A percentile compares a stretch with the other conserved stretches of the same genome.
Conservation (phyloP, 2,329 filamentous ascomycete genomes). For the Fusarium equiseti region DNA sequence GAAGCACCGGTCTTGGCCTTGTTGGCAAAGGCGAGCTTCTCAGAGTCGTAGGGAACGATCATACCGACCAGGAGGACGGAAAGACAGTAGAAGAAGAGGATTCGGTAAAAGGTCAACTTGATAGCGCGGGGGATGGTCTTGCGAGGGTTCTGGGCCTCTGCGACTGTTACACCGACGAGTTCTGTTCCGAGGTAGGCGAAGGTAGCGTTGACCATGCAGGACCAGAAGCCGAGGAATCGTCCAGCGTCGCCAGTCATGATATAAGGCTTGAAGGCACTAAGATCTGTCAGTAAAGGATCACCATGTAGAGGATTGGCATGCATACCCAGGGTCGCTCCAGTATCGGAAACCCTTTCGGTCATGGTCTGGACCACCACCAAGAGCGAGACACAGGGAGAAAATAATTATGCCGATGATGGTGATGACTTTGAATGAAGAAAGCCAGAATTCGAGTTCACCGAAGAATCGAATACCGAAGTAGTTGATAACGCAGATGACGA, state of each 20-base stretch:
- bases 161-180: constrained; percentile 81
- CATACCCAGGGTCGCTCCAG: constrained; percentile 68
- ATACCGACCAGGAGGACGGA: constrained; percentile 81
- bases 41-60: constrained; percentile 78
- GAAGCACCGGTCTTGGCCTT: constrained; percentile 53
- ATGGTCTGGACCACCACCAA: constrained; percentile 73
- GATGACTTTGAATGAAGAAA: constrained; percentile 75
- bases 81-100: constrained; percentile 82
- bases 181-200: constrained; percentile 85
- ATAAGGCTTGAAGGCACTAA: constrained; percentile 54
- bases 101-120: constrained; percentile 84
- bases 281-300: neutral
- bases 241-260: constrained; percentile 53
- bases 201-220: constrained; percentile 78
- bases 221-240: constrained; percentile 74
- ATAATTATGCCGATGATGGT: constrained; percentile 75
- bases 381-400: constrained; percentile 71
- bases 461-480: constrained; percentile 77
- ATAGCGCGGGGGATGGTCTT: constrained; percentile 82
- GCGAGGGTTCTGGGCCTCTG: constrained; percentile 83
- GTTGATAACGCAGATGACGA: constrained; percentile 74
- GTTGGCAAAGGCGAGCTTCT: constrained; percentile 69
- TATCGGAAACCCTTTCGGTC: constrained; percentile 74
- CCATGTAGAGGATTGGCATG: neutral
- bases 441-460: constrained; percentile 73